phyloP scores from a whole-genome alignment of 164 flowering plant species.

The grape (Vitis vinifera) region ASM3070453v1 NC_081818.1:1853501-1854000 shows the following conservation, averaged over 20 bases:
- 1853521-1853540: background rate
- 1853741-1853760: constrained; percentile 73
- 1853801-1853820: background rate
- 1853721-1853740: constrained; percentile 82
- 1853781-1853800: background rate
- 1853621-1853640: constrained; percentile 94
- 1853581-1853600: constrained; percentile 83
- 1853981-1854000: too few species aligned
- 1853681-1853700: constrained; percentile 85
- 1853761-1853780: background rate
- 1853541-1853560: background rate
- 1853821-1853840: too few species aligned
- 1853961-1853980: too few species aligned
- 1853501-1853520: background rate
- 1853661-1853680: constrained; percentile 86
- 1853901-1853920: too few species aligned
- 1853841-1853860: background rate
- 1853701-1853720: constrained; percentile 87
- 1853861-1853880: background rate
- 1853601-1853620: constrained; percentile 74
- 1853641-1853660: constrained; percentile 73
- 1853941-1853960: too few species aligned
- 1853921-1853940: too few species aligned
- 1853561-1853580: constrained; percentile 17
- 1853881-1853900: too few species aligned